phyloP scores from a whole-genome alignment of 257 asterid species.

The Nicotiana paniculata region DNA sequence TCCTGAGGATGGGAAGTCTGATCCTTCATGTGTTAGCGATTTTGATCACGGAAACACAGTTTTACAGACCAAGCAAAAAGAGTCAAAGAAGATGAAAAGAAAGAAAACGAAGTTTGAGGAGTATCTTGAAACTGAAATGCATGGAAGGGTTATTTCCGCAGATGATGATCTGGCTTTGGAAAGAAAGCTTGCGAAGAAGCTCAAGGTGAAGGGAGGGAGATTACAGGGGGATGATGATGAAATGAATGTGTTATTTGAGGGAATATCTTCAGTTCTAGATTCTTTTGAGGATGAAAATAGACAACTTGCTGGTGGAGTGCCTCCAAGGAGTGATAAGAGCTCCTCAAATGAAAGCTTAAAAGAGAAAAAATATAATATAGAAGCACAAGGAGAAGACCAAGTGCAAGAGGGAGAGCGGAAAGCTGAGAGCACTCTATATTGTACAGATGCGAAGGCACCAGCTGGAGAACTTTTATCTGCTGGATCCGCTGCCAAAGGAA shows the following conservation, averaged over 20 bases:
- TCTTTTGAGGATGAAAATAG: constrained; percentile 14
- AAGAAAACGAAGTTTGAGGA: constrained; percentile 38
- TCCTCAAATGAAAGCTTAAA: constrained; percentile 6
- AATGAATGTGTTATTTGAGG: constrained; percentile 43
- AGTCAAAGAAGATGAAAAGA: constrained; percentile 24
- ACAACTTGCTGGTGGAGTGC: constrained; percentile 10
- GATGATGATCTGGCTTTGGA: constrained; percentile 47
- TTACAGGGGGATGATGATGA: constrained; percentile 55
- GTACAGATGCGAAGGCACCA: constrained; percentile 17
- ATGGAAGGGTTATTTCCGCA: constrained; percentile 21
- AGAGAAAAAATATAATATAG: constrained; percentile 11
- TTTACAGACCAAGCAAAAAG: constrained; percentile 21
- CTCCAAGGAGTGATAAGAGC: constrained; percentile 10
- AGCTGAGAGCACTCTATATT: constrained; percentile 23
- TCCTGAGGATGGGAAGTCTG: constrained; percentile 27
- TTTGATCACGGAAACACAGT: constrained; percentile 28
- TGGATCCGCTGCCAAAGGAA: constrained; percentile 20
- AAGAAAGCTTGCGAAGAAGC: constrained; percentile 77
- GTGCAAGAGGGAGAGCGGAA: constrained; percentile 20
- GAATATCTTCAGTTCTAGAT: constrained; percentile 36
- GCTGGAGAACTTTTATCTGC: constrained; percentile 12
- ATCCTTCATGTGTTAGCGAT: constrained; percentile 19
- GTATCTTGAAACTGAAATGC: constrained; percentile 30
- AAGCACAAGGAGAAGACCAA: constrained; percentile 10
- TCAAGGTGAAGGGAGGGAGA: constrained; percentile 66